Conservation (phyloP, 768 basidiomycete species). For the Mycena crocata region DNA sequence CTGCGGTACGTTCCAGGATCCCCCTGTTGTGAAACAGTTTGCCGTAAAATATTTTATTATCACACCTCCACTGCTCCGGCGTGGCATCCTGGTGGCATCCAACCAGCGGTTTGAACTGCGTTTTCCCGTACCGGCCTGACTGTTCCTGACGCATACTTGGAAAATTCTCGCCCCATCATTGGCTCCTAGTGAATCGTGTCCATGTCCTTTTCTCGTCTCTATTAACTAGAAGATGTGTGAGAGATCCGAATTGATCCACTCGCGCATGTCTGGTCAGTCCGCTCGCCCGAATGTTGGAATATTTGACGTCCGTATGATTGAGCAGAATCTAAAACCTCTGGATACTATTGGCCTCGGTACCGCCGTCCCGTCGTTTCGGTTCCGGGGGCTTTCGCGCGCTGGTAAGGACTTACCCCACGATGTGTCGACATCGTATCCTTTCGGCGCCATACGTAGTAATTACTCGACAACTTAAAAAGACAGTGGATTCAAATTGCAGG, state of each 20-base stretch:
- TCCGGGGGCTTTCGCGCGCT: conserved; percentile 1
- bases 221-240: neutral
- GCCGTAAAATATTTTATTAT: no score
- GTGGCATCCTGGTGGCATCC: no score
- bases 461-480: neutral
- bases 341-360: neutral
- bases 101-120: neutral
- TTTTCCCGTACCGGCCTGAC: neutral
- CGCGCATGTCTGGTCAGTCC: neutral
- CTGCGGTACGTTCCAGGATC: no score
- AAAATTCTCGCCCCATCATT: neutral
- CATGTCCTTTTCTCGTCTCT: no score
- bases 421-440: no score
- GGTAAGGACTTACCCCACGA: neutral
- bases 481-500: neutral
- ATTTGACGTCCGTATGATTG: neutral
- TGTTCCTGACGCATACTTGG: neutral
- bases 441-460: neutral
- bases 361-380: neutral
- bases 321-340: neutral
- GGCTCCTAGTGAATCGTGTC: neutral
- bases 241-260: neutral
- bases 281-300: neutral
- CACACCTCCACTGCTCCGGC: no score
- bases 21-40: no score